Percentiles rank a stretch among this genome's conserved stretches.
Conservation (phyloP, 1,139 yeast species). For the Nakaseomyces bracarensis region DNA sequence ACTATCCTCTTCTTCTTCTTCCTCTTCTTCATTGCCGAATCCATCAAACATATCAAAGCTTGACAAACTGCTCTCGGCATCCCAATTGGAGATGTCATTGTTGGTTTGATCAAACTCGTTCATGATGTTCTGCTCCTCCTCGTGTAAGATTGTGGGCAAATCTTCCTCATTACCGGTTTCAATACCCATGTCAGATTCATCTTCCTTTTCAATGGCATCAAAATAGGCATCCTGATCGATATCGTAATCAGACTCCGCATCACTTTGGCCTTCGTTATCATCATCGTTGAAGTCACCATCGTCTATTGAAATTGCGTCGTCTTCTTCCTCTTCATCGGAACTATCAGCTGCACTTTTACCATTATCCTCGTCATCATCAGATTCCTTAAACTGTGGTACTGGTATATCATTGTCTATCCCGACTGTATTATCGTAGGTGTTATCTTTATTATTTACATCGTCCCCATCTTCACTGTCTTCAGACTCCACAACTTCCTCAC, state of each 20-base stretch:
- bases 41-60: conserved; percentile 11
- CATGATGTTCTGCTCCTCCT: conserved; percentile 42
- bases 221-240: conserved; percentile 65
- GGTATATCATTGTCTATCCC: conserved; percentile 2
- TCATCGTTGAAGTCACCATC: conserved; percentile 32
- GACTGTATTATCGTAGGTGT: not conserved
- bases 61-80: conserved; percentile 9
- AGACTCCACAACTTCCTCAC: conserved; percentile 5
- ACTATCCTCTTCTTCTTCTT: conserved; percentile 38
- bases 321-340: conserved; percentile 42
- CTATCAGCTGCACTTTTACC: conserved; percentile 24
- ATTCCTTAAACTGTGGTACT: conserved; percentile 52
- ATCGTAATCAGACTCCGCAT: conserved; percentile 53
- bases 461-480: not conserved
- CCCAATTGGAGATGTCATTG: conserved; percentile 6
- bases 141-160: conserved; percentile 41
- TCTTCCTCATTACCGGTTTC: conserved; percentile 43
- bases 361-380: conserved; percentile 35
- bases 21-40: conserved; percentile 23
- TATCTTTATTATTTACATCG: not conserved
- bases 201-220: conserved; percentile 57
- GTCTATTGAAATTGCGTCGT: conserved; percentile 57
- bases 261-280: conserved; percentile 37
- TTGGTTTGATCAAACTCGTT: conserved; percentile 25
- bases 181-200: conserved; percentile 36